Evolutionary conservation across 75 land plant species (phyloP).

Genomic region (Cunninghamia lanceolata): DNA sequence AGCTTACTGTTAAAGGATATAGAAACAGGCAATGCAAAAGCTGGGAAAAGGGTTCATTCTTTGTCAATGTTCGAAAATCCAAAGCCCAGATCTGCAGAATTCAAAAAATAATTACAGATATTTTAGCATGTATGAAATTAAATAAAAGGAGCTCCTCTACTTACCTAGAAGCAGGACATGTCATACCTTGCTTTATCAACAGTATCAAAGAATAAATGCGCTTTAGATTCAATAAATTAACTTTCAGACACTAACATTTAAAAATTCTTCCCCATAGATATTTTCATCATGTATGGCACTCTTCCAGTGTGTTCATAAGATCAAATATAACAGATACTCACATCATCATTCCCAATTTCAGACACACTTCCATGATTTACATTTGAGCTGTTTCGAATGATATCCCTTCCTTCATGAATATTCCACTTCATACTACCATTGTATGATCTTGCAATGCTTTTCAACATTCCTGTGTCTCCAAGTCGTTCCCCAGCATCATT

Average conservation of each 20-base stretch:
- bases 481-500: conserved; percentile 37
- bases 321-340: conserved; percentile 26
- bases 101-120: neutral
- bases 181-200: neutral
- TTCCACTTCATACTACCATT: conserved; percentile 42
- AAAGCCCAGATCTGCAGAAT: conserved; percentile 79
- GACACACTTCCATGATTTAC: conserved; percentile 15
- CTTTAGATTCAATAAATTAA: neutral
- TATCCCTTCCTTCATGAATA: conserved; percentile 38
- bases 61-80: conserved; percentile 78
- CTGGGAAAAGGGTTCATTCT: conserved; percentile 90
- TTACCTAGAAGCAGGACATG: neutral
- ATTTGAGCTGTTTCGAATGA: conserved; percentile 30
- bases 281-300: neutral
- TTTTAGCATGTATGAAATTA: neutral
- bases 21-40: conserved; percentile 87
- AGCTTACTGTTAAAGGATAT: conserved; percentile 80
- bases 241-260: neutral
- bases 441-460: conserved; percentile 26
- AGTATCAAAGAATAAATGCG: neutral
- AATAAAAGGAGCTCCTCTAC: neutral
- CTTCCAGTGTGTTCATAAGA: neutral
- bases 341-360: conserved; percentile 41
- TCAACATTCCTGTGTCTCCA: conserved; percentile 27
- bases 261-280: neutral